These are phyloP conservation scores for Gillenia trifoliata DNA, from an alignment of 306 rosid species.

Conservation along the genomic window DNA sequence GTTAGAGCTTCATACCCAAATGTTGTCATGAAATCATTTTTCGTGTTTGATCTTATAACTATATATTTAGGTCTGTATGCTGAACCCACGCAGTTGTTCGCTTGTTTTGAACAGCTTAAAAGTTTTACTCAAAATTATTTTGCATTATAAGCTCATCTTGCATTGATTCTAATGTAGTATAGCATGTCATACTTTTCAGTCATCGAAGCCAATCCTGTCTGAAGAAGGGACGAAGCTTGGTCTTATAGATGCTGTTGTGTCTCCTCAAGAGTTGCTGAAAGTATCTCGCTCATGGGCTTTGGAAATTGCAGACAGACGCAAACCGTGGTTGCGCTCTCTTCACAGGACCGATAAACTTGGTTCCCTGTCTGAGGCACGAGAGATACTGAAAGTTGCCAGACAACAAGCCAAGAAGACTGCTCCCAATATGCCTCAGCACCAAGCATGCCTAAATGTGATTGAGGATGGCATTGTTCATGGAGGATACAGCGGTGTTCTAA, in stretches of 20 bases:
- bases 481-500: conserved; percentile 88
- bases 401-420: conserved; percentile 68
- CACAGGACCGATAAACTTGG: conserved; percentile 80
- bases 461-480: conserved; percentile 89
- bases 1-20: neutral
- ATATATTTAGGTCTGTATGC: neutral
- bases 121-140: neutral
- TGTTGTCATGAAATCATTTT: neutral
- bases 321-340: conserved; percentile 89
- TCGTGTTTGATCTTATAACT: neutral
- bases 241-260: conserved; percentile 72
- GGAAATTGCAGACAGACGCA: conserved; percentile 64
- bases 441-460: conserved; percentile 77
- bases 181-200: conserved; percentile 32
- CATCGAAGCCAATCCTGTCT: conserved; percentile 70
- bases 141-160: neutral
- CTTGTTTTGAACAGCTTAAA: neutral
- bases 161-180: neutral
- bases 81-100: neutral
- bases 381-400: conserved; percentile 52
- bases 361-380: conserved; percentile 69
- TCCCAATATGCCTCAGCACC: conserved; percentile 91
- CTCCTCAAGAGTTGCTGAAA: conserved; percentile 71
- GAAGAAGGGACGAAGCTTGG: conserved; percentile 96
- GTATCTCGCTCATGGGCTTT: conserved; percentile 77